phyloP scores from a whole-genome alignment of 1,284 basidiomycete genomes.

The Mycosarcoma maydis region DNA sequence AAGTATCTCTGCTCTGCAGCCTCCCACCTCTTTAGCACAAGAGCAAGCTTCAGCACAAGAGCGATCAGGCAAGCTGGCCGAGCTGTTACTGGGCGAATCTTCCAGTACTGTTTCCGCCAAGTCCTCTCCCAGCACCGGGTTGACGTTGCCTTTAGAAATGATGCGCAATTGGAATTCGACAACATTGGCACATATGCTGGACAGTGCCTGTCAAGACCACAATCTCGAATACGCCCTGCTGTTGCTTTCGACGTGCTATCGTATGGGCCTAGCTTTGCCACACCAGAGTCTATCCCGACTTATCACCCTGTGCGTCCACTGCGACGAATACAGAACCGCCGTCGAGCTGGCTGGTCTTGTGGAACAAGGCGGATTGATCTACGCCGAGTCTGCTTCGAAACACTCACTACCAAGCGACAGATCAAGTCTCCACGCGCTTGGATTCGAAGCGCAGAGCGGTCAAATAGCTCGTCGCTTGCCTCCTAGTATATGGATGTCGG shows the following conservation, averaged over 20 bases:
- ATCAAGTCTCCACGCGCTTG: neutral
- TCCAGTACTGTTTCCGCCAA: neutral
- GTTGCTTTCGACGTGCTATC: constrained; percentile 36
- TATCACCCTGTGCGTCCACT: constrained; percentile 26
- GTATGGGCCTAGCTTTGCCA: constrained; percentile 15
- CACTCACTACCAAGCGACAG: neutral
- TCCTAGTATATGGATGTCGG: constrained; percentile 53
- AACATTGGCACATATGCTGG: constrained; percentile 47
- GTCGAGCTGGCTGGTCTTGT: constrained; percentile 43
- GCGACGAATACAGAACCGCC: constrained; percentile 42
- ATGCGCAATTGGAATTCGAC: constrained; percentile 47
- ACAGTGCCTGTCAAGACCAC: constrained; percentile 33
- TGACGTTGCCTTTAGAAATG: constrained; percentile 16
- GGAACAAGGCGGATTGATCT: constrained; percentile 29
- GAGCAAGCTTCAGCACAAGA: neutral
- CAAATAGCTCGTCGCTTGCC: constrained; percentile 24
- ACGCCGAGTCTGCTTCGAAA: neutral
- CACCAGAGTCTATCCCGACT: constrained; percentile 21
- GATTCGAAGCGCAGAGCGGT: constrained; percentile 7
- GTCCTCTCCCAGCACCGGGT: neutral
- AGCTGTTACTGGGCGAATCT: constrained; percentile 6
- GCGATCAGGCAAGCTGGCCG: constrained; percentile 9
- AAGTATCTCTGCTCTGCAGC: constrained; percentile 16
- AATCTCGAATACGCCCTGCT: constrained; percentile 52
- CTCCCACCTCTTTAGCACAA: neutral